A percentile compares a stretch with the other conserved stretches of the same genome.
phyloP scores from a whole-genome alignment of 805 yeast species.

The Millerozyma miso region DNA sequence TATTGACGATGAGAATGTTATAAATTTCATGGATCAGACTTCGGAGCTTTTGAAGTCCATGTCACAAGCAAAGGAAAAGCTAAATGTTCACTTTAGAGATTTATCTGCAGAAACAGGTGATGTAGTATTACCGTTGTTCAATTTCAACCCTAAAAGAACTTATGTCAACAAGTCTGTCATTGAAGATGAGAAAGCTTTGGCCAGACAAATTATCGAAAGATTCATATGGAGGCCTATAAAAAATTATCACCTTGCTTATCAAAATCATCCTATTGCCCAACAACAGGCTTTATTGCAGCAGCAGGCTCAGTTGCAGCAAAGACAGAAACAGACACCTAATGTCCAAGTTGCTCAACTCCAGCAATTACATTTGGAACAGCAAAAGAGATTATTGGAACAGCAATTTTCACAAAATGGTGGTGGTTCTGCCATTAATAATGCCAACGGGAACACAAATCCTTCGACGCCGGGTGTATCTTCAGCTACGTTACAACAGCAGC shows the following conservation, averaged over 20 bases:
- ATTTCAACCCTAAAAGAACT: constrained; percentile 34
- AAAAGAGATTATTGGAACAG: constrained; percentile 10
- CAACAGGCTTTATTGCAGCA: constrained; percentile 30
- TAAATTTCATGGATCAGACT: constrained; percentile 46
- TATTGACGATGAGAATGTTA: constrained; percentile 43
- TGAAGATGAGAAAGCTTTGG: constrained; percentile 32
- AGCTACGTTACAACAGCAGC: constrained; percentile 33
- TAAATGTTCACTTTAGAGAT: constrained; percentile 34
- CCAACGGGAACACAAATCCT: constrained; percentile 11
- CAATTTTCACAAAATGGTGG: constrained; percentile 8
- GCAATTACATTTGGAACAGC: constrained; percentile 30
- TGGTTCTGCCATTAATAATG: constrained; percentile 1
- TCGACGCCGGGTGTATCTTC: constrained; percentile 22
- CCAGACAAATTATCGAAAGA: constrained; percentile 39
- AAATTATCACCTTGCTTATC: constrained; percentile 43
- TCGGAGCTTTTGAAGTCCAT: constrained; percentile 37
- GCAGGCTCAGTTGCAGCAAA: constrained; percentile 29
- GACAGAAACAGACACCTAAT: constrained; percentile 17
- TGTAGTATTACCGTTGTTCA: constrained; percentile 43
- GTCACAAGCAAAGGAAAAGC: constrained; percentile 33
- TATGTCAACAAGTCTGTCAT: constrained; percentile 28
- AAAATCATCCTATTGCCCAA: constrained; percentile 38
- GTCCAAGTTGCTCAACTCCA: constrained; percentile 20
- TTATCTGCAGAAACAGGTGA: constrained; percentile 11
- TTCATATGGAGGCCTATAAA: constrained; percentile 39